Percentiles rank a stretch among this genome's conserved stretches.
Evolutionary conservation across 805 yeast genomes (phyloP).

Genomic region (Priceomyces melissophilus): DNA sequence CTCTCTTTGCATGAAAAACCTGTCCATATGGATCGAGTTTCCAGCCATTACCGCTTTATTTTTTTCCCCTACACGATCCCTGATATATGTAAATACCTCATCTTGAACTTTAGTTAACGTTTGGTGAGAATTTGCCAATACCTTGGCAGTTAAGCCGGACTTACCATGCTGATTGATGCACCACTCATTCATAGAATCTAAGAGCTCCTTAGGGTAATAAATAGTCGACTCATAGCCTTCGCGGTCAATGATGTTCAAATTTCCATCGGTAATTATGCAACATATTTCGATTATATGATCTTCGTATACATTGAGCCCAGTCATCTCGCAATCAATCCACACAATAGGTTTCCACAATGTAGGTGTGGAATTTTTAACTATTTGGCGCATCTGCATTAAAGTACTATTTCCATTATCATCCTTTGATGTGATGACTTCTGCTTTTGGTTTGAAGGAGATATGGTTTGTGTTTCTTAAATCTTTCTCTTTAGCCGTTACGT

Average conservation of each 20-base stretch:
- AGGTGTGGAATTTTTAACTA: slow-evolving; percentile 1
- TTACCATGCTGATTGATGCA: slow-evolving; percentile 76
- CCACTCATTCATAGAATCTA: slow-evolving; percentile 86
- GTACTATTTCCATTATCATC: neutral
- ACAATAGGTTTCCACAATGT: slow-evolving; percentile 47
- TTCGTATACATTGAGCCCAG: slow-evolving; percentile 73
- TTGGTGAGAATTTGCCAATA: slow-evolving; percentile 50
- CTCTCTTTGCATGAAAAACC: slow-evolving; percentile 76
- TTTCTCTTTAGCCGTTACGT: neutral
- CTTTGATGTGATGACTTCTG: too few relatives aligned
- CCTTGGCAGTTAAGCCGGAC: slow-evolving; percentile 73
- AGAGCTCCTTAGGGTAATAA: slow-evolving; percentile 55
- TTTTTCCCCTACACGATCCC: slow-evolving; percentile 47
- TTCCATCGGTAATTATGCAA: slow-evolving; percentile 83
- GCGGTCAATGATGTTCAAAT: slow-evolving; percentile 65
- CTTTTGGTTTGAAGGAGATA: too few relatives aligned
- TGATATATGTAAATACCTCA: slow-evolving; percentile 62
- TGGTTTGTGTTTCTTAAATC: neutral
- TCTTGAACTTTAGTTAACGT: slow-evolving; percentile 59
- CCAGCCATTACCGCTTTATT: slow-evolving; percentile 80
- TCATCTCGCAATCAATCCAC: slow-evolving; percentile 99
- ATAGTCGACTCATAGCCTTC: slow-evolving; percentile 79
- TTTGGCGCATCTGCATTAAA: slow-evolving; percentile 1
- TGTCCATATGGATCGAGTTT: slow-evolving; percentile 88
- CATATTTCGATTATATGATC: slow-evolving; percentile 91